Evolutionary conservation across 2,329 filamentous ascomycete genomes (phyloP), one percentile per base, ranked within the genome.

Genomic region (Ilyonectria sp.): DNA sequence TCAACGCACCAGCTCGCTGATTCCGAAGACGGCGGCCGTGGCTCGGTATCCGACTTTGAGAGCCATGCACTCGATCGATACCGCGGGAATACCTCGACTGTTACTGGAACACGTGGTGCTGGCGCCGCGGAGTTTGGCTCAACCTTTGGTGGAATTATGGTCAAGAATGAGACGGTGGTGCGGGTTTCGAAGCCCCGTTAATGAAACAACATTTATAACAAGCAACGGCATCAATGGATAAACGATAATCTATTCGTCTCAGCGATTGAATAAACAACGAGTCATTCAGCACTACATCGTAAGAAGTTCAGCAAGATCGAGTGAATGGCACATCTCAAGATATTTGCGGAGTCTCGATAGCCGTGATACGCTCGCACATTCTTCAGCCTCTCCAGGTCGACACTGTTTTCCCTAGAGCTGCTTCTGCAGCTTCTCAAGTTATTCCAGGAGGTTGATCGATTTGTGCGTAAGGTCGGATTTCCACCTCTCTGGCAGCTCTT

Each of bases 1-100:
- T 75, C 74, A 0, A 75, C 73, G 2, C 70, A 73, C 8, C 69
- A 75, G 8, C 70, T 75, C 1, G 74, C 73, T 4, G 70, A 71
- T 2, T 66, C 69, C 0, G 69, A 71, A 1, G 43, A 57, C 0
- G 59, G 62, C 0, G 64, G 49, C 1, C 62, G 64, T 0, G 50
- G 52, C 6, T 72, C 70, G 0, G 7, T 67, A 0, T 72, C 70
- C 0, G 73, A 75, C 1, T 75, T 75, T 9, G 71, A 73, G 8
- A 69, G 46, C 6, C 72, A 75, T 2, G 73, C 73, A 0, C 62
- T 75, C 9, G 73, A 75, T 13, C 29, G 70, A 6, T 63, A 67
- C 5, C 54, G 47, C 0, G 73, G 68, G 2, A 74, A 72, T 1
- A 8, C 65, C 1, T 67, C 70, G 1, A 71, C 55, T 4, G 68